phyloP scores from a whole-genome alignment of 225 moss, liverwort and hornwort genomes.

The Pseudisothecium myosuroides region DNA sequence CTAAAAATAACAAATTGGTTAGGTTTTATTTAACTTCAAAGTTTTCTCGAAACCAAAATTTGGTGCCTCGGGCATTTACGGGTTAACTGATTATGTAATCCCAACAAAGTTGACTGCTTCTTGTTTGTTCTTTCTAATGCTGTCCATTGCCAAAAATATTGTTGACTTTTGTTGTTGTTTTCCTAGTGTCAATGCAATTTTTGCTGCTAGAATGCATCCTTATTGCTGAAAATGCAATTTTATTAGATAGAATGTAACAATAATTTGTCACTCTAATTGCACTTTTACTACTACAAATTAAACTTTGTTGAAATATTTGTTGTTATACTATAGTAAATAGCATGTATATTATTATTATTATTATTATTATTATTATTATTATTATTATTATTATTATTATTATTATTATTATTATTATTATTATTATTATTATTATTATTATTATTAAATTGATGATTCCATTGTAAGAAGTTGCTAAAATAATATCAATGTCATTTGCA shows the following conservation, averaged over 20 bases:
- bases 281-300: background rate
- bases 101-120: background rate
- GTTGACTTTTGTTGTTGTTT: background rate
- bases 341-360: background rate
- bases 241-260: rapidly evolving
- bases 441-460: background rate
- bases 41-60: too few species aligned
- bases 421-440: too few species aligned
- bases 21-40: too few species aligned
- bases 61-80: too few species aligned
- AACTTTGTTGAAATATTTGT: background rate
- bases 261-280: background rate
- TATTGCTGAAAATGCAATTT: background rate
- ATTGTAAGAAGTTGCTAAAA: background rate
- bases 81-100: rapidly evolving
- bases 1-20: too few species aligned
- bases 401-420: too few species aligned
- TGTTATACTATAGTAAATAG: background rate
- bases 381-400: too few species aligned
- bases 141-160: background rate
- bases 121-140: too few species aligned
- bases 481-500: background rate
- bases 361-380: too few species aligned
- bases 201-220: background rate
- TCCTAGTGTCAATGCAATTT: background rate